phyloP scores from a whole-genome alignment of 2,329 filamentous ascomycete species.

The Emergomyces orientalis region DNA sequence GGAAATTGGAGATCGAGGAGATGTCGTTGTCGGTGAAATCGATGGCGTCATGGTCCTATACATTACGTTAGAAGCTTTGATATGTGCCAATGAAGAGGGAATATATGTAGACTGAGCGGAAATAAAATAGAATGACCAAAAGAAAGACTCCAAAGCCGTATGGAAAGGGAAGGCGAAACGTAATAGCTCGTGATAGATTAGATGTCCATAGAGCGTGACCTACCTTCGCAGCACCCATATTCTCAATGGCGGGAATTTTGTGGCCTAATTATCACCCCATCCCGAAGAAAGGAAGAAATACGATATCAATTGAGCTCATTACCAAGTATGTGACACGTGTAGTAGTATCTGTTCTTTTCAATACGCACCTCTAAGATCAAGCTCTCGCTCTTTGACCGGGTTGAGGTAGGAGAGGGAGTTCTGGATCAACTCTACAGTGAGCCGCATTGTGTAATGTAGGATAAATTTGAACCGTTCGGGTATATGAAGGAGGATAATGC shows the following conservation, averaged over 20 bases:
- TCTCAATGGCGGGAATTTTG: constrained; percentile 95
- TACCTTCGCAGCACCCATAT: constrained; percentile 88
- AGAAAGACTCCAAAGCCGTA: not conserved
- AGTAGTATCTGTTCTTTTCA: constrained; percentile 97
- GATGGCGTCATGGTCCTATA: constrained; percentile 85
- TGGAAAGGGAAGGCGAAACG: constrained; percentile 5
- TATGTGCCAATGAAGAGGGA: not conserved
- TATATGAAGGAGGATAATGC: constrained; percentile 21
- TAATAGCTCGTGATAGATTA: not conserved
- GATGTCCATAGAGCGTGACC: constrained; percentile 29
- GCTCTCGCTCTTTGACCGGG: constrained; percentile 94
- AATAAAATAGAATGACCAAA: constrained; percentile 8
- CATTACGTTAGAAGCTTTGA: constrained; percentile 2
- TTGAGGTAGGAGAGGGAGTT: constrained; percentile 96
- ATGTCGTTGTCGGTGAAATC: constrained; percentile 99
- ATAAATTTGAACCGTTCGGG: not conserved
- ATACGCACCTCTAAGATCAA: constrained; percentile 95
- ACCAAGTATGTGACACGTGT: constrained; percentile 62
- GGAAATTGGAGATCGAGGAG: constrained; percentile 80
- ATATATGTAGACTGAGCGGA: not conserved
- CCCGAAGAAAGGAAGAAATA: constrained; percentile 36
- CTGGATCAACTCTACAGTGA: constrained; percentile 90
- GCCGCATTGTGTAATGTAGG: constrained; percentile 57
- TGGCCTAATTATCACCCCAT: constrained; percentile 60
- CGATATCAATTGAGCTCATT: constrained; percentile 77